These are phyloP conservation scores for Coemansia sp. DNA, from an alignment of 192 early-diverging fungal genomes.

Conservation along the genomic window DNA sequence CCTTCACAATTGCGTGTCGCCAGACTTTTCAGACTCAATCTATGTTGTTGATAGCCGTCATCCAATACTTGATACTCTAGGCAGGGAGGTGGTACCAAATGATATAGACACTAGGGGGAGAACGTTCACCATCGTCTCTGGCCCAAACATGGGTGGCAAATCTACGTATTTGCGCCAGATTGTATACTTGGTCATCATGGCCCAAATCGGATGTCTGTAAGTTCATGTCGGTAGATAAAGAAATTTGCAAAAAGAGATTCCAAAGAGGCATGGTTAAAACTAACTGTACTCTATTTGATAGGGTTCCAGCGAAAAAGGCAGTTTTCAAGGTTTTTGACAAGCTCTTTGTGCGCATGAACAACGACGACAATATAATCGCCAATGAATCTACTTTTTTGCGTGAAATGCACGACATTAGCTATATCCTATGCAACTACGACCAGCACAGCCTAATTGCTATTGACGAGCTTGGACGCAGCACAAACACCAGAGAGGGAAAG, in stretches of 20 bases:
- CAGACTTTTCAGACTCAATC: slow-evolving; percentile 77
- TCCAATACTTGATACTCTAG: slow-evolving; percentile 66
- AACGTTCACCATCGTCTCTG: slow-evolving; percentile 79
- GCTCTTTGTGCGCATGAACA: slow-evolving; percentile 76
- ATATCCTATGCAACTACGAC: slow-evolving; percentile 74
- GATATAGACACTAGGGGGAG: slow-evolving; percentile 60
- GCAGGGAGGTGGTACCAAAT: slow-evolving; percentile 67
- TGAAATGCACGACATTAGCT: slow-evolving; percentile 86
- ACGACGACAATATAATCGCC: slow-evolving; percentile 61
- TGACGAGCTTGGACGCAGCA: slow-evolving; percentile 85
- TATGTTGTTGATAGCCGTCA: slow-evolving; percentile 76
- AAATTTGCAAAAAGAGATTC: not conserved
- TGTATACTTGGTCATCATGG: slow-evolving; percentile 75
- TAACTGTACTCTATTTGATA: slow-evolving; percentile 15
- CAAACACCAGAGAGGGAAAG: slow-evolving; percentile 59
- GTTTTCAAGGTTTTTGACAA: slow-evolving; percentile 69
- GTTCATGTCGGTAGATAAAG: not conserved
- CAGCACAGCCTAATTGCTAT: slow-evolving; percentile 75
- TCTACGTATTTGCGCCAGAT: slow-evolving; percentile 83
- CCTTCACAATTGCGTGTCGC: slow-evolving; percentile 58
- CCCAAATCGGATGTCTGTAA: slow-evolving; percentile 82
- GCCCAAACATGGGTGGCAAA: slow-evolving; percentile 93
- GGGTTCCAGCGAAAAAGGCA: slow-evolving; percentile 81
- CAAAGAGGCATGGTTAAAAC: not conserved
- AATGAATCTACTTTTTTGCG: slow-evolving; percentile 77